A percentile compares a stretch with the other conserved stretches of the same genome.
phyloP scores from a whole-genome alignment of 345 rosid genomes.

The Cardamine occulta region DNA sequence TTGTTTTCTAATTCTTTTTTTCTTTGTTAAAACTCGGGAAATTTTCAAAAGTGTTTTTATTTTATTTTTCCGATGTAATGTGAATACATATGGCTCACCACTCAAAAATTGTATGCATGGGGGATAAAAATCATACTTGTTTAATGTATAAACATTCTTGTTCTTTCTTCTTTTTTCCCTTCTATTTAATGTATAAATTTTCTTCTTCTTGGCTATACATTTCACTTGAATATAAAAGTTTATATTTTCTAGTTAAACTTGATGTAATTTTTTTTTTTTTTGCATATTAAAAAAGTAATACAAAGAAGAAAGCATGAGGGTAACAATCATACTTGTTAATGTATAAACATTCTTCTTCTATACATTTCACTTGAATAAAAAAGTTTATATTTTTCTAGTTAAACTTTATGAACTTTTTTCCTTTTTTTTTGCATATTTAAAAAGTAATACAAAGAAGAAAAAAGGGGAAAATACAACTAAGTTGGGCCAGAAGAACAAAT shows the following conservation, averaged over 20 bases:
- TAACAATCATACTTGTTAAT: slow-evolving; percentile 1
- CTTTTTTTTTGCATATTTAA: not conserved
- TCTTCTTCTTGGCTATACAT: too few relatives aligned
- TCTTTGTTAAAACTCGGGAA: slow-evolving; percentile 10
- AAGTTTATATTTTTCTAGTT: not conserved
- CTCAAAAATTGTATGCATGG: slow-evolving; percentile 7
- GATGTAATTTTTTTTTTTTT: too few relatives aligned
- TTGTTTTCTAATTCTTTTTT: slow-evolving; percentile 11
- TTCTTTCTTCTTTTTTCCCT: not conserved
- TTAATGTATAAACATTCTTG: not conserved
- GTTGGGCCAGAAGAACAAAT: slow-evolving; percentile 36
- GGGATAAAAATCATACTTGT: slow-evolving; percentile 2
- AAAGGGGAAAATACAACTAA: slow-evolving; percentile 32
- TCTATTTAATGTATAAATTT: too few relatives aligned
- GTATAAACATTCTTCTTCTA: slow-evolving; percentile 14
- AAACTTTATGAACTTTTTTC: not conserved
- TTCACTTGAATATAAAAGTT: too few relatives aligned
- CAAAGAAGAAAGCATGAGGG: not conserved
- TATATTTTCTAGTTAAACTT: too few relatives aligned
- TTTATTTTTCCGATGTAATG: slow-evolving; percentile 1
- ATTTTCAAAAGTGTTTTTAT: not conserved
- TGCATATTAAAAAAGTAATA: too few relatives aligned
- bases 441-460: slow-evolving; percentile 15
- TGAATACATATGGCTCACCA: slow-evolving; percentile 27
- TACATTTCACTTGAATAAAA: not conserved